Evolutionary conservation across 345 rosid genomes (phyloP).

Genomic region (Bretschneidera sinensis): DNA sequence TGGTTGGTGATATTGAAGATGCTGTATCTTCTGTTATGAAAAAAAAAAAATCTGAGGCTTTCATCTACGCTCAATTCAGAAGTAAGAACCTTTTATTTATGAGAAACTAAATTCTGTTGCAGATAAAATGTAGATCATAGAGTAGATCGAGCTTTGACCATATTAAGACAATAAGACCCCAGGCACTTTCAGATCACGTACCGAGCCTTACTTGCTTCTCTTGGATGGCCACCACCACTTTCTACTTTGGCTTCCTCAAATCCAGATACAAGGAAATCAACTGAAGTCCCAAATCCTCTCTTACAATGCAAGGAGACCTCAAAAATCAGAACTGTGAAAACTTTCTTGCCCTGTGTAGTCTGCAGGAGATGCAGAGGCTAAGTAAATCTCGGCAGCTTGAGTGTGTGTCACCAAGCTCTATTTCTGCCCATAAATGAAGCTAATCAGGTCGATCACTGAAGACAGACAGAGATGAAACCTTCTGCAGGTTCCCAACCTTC

Average conservation of each 20-base stretch:
- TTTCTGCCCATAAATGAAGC: constrained; percentile 88
- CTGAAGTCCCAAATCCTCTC: constrained; percentile 58
- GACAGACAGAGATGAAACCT: constrained; percentile 72
- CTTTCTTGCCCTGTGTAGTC: constrained; percentile 69
- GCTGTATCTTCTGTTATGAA: too few species aligned
- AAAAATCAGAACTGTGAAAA: constrained; percentile 65
- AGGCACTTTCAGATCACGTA: constrained; percentile 86
- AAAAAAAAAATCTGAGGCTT: too few species aligned
- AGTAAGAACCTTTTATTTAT: too few species aligned
- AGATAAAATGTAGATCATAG: constrained; percentile 78
- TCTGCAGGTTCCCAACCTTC: constrained; percentile 61
- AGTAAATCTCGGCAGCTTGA: constrained; percentile 84
- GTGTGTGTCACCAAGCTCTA: constrained; percentile 61
- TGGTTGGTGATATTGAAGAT: too few species aligned
- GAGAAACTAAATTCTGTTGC: constrained; percentile 56
- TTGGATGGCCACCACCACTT: constrained; percentile 93
- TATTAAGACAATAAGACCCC: constrained; percentile 87
- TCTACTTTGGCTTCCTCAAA: constrained; percentile 47
- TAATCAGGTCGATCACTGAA: constrained; percentile 90
- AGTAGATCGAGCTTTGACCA: constrained; percentile 84
- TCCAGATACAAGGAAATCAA: constrained; percentile 42
- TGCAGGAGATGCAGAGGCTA: constrained; percentile 76
- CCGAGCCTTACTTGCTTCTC: constrained; percentile 70
- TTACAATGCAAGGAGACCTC: constrained; percentile 75
- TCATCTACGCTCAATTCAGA: too few species aligned